These are phyloP conservation scores for Tetradesmus obliquus DNA, from an alignment of 139 green algal genomes.

Conservation along the genomic window DNA sequence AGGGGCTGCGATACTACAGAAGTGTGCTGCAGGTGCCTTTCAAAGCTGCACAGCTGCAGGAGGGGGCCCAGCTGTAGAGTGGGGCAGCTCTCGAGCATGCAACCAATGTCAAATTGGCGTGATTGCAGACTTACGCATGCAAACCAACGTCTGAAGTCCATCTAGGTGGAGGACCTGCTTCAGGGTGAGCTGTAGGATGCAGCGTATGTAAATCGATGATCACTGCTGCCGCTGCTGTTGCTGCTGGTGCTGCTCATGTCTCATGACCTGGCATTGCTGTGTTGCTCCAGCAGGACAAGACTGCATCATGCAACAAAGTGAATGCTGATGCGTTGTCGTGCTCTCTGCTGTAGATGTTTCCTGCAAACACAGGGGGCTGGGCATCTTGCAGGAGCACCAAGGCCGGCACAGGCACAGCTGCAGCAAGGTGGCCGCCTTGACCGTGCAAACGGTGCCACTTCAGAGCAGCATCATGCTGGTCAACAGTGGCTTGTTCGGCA, in stretches of 20 bases:
- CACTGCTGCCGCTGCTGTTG: background rate
- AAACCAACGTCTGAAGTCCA: background rate
- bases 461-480: background rate
- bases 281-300: background rate
- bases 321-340: background rate
- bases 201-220: background rate
- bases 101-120: background rate
- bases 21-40: background rate
- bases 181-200: background rate
- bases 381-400: background rate
- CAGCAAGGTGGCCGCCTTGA: background rate
- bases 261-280: too few relatives aligned
- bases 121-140: background rate
- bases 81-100: background rate
- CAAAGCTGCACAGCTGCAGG: background rate
- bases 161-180: too few relatives aligned
- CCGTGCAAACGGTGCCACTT: background rate
- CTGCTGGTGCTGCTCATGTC: background rate
- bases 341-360: background rate
- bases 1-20: background rate
- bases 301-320: background rate
- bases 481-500: background rate
- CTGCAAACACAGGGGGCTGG: background rate
- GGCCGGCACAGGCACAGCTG: background rate
- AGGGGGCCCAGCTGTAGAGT: background rate